Evolutionary conservation across 495 filamentous ascomycete genomes (phyloP).

Genomic region (Daldinia childiae): DNA sequence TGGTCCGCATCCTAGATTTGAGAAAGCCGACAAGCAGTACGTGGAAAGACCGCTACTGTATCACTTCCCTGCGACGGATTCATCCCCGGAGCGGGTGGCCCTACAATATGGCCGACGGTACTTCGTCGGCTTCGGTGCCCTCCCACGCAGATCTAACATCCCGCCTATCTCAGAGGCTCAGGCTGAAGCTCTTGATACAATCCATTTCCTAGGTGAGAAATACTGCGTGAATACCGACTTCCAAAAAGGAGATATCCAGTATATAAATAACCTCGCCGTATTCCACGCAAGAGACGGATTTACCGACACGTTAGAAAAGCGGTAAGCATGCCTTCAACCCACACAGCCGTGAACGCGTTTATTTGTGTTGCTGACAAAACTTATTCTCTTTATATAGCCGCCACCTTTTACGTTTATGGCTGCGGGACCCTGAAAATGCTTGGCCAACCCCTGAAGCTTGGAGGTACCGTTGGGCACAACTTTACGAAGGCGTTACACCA

Average conservation of each 20-base stretch:
- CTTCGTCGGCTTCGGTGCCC: constrained; percentile 65
- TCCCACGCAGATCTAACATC: constrained; percentile 61
- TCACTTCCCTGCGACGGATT: constrained; percentile 56
- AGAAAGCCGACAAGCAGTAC: constrained; percentile 45
- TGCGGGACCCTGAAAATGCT: constrained; percentile 64
- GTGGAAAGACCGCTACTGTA: constrained; percentile 57
- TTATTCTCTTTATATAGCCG: constrained; percentile 51
- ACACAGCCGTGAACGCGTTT: background rate
- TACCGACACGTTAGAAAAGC: constrained; percentile 55
- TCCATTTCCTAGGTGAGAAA: constrained; percentile 70
- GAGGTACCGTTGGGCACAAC: constrained; percentile 59
- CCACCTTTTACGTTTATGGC: constrained; percentile 67
- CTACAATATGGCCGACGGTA: constrained; percentile 66
- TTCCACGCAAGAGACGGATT: constrained; percentile 63
- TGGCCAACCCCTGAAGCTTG: constrained; percentile 63
- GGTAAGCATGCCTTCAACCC: constrained; percentile 47
- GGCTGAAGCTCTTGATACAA: constrained; percentile 71
- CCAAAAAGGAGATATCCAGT: constrained; percentile 64
- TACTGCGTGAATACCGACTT: constrained; percentile 63
- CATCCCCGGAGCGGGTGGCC: constrained; percentile 59
- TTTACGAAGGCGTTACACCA: constrained; percentile 61
- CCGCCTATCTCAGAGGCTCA: constrained; percentile 72
- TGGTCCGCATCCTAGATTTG: constrained; percentile 40
- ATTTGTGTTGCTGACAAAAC: constrained; percentile 8
- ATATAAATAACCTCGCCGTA: constrained; percentile 62